phyloP scores from a whole-genome alignment of 257 asterid species.

The Penstemon eatonii region DNA sequence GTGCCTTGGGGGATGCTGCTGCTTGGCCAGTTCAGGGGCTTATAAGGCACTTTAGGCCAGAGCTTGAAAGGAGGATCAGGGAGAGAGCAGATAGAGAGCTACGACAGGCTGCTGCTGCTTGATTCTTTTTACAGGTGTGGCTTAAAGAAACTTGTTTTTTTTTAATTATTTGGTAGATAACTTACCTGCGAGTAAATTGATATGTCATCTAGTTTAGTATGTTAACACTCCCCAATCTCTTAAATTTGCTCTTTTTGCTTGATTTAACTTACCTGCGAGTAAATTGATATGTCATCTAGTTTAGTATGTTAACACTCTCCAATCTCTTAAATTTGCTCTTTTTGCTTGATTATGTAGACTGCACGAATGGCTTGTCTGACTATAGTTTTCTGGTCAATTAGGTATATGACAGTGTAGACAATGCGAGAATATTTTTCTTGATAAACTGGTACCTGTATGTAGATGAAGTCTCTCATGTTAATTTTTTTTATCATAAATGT shows the following conservation, averaged over 20 bases:
- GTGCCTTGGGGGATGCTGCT: conserved; percentile 99
- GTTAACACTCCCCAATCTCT: not conserved
- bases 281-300: not conserved
- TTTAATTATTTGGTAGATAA: not conserved
- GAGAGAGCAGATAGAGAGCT: conserved; percentile 92
- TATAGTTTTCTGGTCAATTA: not conserved
- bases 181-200: not conserved
- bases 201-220: not conserved
- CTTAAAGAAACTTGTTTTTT: not conserved
- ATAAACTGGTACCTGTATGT: not conserved
- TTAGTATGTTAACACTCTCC: not conserved
- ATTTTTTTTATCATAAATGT: conserved; percentile 1
- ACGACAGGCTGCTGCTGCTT: conserved; percentile 74
- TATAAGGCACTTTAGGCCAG: conserved; percentile 95
- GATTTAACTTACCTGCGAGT: not conserved
- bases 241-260: conserved; percentile 5
- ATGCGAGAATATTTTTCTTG: not conserved
- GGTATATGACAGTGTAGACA: not conserved
- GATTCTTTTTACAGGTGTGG: conserved; percentile 50
- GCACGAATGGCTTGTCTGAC: not conserved
- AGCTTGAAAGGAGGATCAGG: conserved; percentile 89
- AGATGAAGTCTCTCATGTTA: not conserved
- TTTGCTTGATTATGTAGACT: not conserved
- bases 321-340: not conserved
- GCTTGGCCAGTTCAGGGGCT: conserved; percentile 99